A percentile compares a stretch with the other conserved stretches of the same genome.
phyloP scores from a whole-genome alignment of 2,329 filamentous ascomycete genomes.

The Diaporthe ilicicola region DNA sequence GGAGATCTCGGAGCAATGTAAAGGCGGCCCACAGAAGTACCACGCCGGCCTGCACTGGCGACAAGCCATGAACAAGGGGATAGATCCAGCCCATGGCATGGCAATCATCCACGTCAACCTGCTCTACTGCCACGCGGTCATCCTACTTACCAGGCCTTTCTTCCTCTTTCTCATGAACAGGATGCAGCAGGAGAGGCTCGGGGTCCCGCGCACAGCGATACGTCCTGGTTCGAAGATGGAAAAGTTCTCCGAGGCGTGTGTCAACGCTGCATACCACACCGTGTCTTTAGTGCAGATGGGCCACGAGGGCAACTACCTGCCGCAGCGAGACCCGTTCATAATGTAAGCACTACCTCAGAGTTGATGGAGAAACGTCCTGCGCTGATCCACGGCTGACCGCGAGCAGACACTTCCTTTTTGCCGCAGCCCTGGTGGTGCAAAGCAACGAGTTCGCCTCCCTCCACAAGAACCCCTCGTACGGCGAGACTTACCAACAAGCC shows the following conservation, averaged over 20 bases:
- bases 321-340: conserved; percentile 63
- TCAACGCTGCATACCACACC: conserved; percentile 59
- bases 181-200: conserved; percentile 43
- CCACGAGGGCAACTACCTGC: conserved; percentile 53
- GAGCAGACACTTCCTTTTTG: conserved; percentile 63
- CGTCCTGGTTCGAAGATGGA: conserved; percentile 48
- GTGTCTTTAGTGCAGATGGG: conserved; percentile 57
- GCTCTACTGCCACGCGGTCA: conserved; percentile 68
- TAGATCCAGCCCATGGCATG: conserved; percentile 58
- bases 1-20: conserved; percentile 63
- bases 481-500: conserved; percentile 46
- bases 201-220: conserved; percentile 41
- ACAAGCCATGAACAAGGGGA: conserved; percentile 51
- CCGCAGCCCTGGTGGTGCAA: conserved; percentile 61
- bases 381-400: conserved; percentile 26
- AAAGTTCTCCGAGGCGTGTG: conserved; percentile 59
- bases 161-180: conserved; percentile 65
- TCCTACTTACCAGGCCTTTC: conserved; percentile 71
- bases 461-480: conserved; percentile 53
- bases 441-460: conserved; percentile 65
- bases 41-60: conserved; percentile 59
- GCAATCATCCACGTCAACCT: conserved; percentile 70
- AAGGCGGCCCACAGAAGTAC: conserved; percentile 59
- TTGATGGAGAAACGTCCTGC: not conserved
- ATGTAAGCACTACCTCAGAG: conserved; percentile 54